A percentile compares a stretch with the other conserved stretches of the same genome.
These are phyloP conservation scores for Gossypium lobatum DNA, from an alignment of 441 rosid species.

Conservation along the genomic window DNA sequence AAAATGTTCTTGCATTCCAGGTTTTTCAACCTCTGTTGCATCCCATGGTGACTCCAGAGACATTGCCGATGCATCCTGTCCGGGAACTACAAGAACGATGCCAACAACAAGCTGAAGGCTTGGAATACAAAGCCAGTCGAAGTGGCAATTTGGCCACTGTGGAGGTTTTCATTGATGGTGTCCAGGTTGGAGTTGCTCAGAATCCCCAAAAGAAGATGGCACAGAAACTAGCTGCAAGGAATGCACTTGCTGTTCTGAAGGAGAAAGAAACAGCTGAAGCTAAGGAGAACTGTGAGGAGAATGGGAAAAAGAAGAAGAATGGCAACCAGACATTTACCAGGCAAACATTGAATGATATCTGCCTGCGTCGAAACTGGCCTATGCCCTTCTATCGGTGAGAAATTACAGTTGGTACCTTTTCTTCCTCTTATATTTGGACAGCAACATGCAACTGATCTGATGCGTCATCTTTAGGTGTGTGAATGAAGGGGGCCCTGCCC, in stretches of 20 bases:
- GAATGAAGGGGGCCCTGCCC: conserved; percentile 96
- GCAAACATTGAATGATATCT: conserved; percentile 89
- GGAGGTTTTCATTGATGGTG: conserved; percentile 90
- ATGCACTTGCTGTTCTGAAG: conserved; percentile 81
- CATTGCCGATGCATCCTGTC: conserved; percentile 99
- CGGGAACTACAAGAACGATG: conserved; percentile 98
- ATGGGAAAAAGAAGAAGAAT: conserved; percentile 58
- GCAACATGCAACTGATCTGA: not conserved
- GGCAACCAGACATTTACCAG: conserved; percentile 87
- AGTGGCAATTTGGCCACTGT: conserved; percentile 91
- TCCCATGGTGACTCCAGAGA: conserved; percentile 99
- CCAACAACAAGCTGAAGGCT: conserved; percentile 98
- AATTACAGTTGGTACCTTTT: not conserved
- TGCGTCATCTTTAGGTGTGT: conserved; percentile 53
- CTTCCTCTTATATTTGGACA: not conserved
- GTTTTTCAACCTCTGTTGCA: conserved; percentile 89
- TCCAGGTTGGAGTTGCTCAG: conserved; percentile 86
- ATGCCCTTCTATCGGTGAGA: conserved; percentile 87
- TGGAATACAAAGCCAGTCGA: conserved; percentile 87
- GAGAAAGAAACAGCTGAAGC: conserved; percentile 69
- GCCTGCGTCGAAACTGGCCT: conserved; percentile 96
- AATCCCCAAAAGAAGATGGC: conserved; percentile 99
- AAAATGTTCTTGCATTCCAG: conserved; percentile 26
- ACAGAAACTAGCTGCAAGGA: conserved; percentile 97
- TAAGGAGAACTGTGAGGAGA: conserved; percentile 43